Evolutionary conservation across 768 basidiomycete species (phyloP), one percentile per base, ranked within the genome.

Genomic region (Mycena belliarum): DNA sequence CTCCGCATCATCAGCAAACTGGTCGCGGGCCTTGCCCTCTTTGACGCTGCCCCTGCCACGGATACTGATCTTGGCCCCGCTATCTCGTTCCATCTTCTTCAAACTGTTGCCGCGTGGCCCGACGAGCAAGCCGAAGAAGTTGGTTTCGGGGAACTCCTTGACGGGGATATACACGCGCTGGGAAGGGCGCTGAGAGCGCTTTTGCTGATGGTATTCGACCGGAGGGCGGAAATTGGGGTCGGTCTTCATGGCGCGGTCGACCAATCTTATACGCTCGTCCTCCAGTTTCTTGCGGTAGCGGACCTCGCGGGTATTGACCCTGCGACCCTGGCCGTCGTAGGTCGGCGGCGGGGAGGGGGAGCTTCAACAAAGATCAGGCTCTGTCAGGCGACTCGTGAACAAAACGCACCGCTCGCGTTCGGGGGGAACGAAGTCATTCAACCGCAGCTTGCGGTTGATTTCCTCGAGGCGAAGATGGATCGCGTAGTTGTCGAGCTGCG

Each of bases 101-200:
- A 98, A 77, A 77, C 95, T 95, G 72, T 99, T 98, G 43, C 97
- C 97, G 68, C 97, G 91, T 68, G 97, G 97, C 37, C 97, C 97
- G 63, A 99, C 96, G 59, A 99, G 84, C 60, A 99, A 79, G 66
- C 97, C 97, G 67, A 99, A 98, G 78, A 98, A 99, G 72, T 99
- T 99, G 80, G 98, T 98, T 76, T 98, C 96, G 2, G 97, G 97
- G 66, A 99, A 99, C 75, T 99, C 97, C 73, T 99, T 98, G 71
- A 98, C 95, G 38, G 97, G 97, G 59, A 99, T 98, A 72, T 98
- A 99, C 60, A 99, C 97, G 76, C 98, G 98, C 59, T 99, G 97
- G 33, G 91, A 91, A 15, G 96, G 95, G 45, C 94, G 85, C 57
- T 92, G 91, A 40, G 91, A 92, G 29, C 94, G 89, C 74, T 97